Conservation (phyloP, 2,329 filamentous ascomycete genomes). For the Aspergillus versicolor region DNA sequence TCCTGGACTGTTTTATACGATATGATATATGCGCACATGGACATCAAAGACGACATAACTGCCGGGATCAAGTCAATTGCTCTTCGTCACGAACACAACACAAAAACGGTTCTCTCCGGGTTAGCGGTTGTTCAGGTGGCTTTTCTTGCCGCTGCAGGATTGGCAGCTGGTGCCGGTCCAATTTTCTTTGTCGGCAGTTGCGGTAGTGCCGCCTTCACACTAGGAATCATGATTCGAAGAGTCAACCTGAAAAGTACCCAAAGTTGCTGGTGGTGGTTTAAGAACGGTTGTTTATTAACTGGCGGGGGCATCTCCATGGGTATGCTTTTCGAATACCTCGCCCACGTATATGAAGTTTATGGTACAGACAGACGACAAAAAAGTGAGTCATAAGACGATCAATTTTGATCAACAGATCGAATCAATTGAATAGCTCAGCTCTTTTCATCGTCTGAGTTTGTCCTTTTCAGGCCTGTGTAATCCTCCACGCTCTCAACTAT, state of each 20-base stretch:
- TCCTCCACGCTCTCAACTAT: slow-evolving; percentile 68
- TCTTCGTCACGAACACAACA: slow-evolving; percentile 48
- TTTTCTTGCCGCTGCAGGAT: slow-evolving; percentile 45
- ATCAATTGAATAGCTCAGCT: neutral
- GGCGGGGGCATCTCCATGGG: slow-evolving; percentile 59
- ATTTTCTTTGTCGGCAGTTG: slow-evolving; percentile 59
- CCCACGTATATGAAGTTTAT: slow-evolving; percentile 29
- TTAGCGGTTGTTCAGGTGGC: slow-evolving; percentile 42
- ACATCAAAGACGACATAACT: slow-evolving; percentile 50
- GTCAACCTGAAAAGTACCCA: slow-evolving; percentile 57
- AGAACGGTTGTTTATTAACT: slow-evolving; percentile 61
- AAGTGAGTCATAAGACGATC: neutral
- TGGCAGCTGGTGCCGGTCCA: slow-evolving; percentile 55
- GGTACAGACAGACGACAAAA: slow-evolving; percentile 11
- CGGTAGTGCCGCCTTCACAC: slow-evolving; percentile 54
- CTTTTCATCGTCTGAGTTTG: neutral
- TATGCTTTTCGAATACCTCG: slow-evolving; percentile 55
- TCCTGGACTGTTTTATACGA: slow-evolving; percentile 52
- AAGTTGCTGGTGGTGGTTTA: slow-evolving; percentile 67
- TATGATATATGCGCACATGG: slow-evolving; percentile 54
- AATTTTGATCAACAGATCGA: neutral
- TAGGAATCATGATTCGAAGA: slow-evolving; percentile 60
- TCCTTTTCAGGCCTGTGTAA: slow-evolving; percentile 16
- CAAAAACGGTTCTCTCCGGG: slow-evolving; percentile 44
- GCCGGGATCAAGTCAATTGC: slow-evolving; percentile 54